These are phyloP conservation scores for Lizonia empirigonia DNA, from an alignment of 2,329 filamentous ascomycete genomes.

Conservation along the genomic window DNA sequence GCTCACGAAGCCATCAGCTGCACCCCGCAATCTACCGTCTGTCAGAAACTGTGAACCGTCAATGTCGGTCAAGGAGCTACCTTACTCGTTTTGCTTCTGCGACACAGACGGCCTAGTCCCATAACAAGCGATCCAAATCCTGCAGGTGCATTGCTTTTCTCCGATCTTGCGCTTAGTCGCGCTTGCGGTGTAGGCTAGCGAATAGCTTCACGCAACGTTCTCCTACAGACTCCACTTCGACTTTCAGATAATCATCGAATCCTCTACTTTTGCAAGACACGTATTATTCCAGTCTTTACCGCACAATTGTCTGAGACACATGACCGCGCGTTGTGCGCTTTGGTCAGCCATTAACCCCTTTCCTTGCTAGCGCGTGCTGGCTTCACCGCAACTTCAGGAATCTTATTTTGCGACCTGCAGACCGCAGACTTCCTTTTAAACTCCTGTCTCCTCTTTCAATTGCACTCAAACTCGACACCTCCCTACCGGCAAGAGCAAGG, in stretches of 20 bases:
- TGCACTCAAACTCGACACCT: constrained; percentile 12
- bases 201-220: constrained; percentile 18
- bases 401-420: constrained; percentile 33
- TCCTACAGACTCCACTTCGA: constrained; percentile 14
- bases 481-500: constrained; percentile 19
- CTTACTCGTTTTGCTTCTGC: constrained; percentile 7
- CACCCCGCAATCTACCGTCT: constrained; percentile 14
- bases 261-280: constrained; percentile 7
- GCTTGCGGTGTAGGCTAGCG: constrained; percentile 18
- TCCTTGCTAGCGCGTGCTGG: constrained; percentile 38
- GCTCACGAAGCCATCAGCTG: constrained; percentile 17
- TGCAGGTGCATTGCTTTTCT: constrained; percentile 15
- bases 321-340: constrained; percentile 39
- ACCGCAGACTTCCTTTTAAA: constrained; percentile 35
- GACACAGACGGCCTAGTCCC: constrained; percentile 7
- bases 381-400: constrained; percentile 47
- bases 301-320: constrained; percentile 33
- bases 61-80: constrained; percentile 16
- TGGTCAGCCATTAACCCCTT: constrained; percentile 41
- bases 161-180: constrained; percentile 18
- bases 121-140: constrained; percentile 10
- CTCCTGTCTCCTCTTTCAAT: constrained; percentile 24
- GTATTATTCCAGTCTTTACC: constrained; percentile 10
- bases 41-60: constrained; percentile 4
- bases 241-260: not conserved